Evolutionary conservation across 805 yeast species (phyloP), one percentile per base, ranked within the genome.

Genomic region (Candida adriatica): DNA sequence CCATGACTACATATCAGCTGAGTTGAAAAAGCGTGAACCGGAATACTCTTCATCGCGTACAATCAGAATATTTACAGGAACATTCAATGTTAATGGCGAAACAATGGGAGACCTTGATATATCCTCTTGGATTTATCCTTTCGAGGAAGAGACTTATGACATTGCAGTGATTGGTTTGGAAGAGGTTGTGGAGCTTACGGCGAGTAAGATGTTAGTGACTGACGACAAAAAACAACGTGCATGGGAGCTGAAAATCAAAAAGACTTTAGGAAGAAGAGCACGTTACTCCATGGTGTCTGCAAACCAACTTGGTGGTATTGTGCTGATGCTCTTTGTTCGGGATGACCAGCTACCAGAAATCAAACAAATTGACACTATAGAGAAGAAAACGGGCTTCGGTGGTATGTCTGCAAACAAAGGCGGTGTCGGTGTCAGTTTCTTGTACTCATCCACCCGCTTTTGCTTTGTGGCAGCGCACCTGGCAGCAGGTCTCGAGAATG

Each of bases 351-450:
- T 70, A 5, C 59, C 65, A 8, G 62, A 68, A 29, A 68, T 87
- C 20, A 66, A 73, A 25, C 70, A 74, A 29, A 65, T 87, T 17
- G 82, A 77, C 45, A 77, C 88, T 1, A 70, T 80, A 21, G 71
- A 77, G 23, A 88, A 85, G 45, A 90, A 90, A 48, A 88, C 97
- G 0, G 98, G 98, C 0, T 68, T 90, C 30, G 94, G 95, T 19
- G 98, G 98, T 6, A 77, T 87, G 58, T 78, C 94, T 35, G 80
- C 73, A 1, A 78, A 77, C 46, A 78, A 85, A 53, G 95, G 95
- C 4, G 94, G 84, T 2, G 73, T 83, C 26, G 79, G 82, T 0
- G 73, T 81, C 3, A 70, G 88, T 40, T 67, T 85, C 48, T 61
- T 68, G 16, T 69, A 78, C 37, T 75, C 79, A 10, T 75, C 75